Evolutionary conservation across 2,329 filamentous ascomycete genomes (phyloP).

Genomic region (Penicillium sp.): DNA sequence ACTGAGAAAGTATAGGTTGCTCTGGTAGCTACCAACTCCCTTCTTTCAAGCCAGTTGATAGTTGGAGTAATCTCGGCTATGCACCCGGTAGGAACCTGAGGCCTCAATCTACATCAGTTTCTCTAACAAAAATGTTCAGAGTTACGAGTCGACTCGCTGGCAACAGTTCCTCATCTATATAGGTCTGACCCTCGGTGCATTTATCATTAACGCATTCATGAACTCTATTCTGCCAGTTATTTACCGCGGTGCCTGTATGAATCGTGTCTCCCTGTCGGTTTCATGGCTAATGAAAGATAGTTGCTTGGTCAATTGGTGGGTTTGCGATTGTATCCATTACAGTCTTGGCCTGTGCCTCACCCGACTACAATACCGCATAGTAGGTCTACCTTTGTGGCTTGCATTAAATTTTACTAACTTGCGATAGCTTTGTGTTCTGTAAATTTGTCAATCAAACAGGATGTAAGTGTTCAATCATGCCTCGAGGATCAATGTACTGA

Average conservation of each 20-base stretch:
- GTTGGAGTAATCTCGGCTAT: constrained; percentile 63
- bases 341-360: constrained; percentile 63
- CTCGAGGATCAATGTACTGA: constrained; percentile 5
- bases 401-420: background rate
- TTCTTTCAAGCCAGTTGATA: constrained; percentile 66
- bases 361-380: constrained; percentile 61
- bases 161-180: constrained; percentile 73
- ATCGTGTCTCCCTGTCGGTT: background rate
- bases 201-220: constrained; percentile 65
- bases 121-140: constrained; percentile 11
- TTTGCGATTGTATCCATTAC: constrained; percentile 70
- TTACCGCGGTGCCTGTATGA: constrained; percentile 61
- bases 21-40: constrained; percentile 65
- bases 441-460: constrained; percentile 67
- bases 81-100: constrained; percentile 42
- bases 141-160: constrained; percentile 60
- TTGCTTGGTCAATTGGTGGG: constrained; percentile 68
- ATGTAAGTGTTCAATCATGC: constrained; percentile 40
- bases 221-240: constrained; percentile 62
- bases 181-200: constrained; percentile 59
- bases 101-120: background rate
- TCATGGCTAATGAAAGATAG: constrained; percentile 14
- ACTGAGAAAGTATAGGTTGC: constrained; percentile 38
- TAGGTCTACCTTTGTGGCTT: constrained; percentile 44
- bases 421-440: constrained; percentile 53